These are phyloP conservation scores for Gelatoporia subvermispora DNA, from an alignment of 768 basidiomycete genomes.

Conservation along the genomic window DNA sequence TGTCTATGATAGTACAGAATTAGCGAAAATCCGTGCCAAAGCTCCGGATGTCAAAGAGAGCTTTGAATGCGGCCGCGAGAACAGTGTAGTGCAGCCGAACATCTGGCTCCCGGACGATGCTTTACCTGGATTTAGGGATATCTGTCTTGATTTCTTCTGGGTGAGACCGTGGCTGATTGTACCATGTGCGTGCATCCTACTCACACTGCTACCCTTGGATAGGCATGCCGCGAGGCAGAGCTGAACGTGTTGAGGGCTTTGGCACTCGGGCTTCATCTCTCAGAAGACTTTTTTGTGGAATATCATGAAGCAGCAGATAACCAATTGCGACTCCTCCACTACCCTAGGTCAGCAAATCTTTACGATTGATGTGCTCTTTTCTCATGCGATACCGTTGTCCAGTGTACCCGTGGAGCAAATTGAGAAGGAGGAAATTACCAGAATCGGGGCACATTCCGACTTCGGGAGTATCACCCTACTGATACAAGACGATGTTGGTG, in stretches of 20 bases:
- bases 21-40: slow-evolving; percentile 24
- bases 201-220: not conserved
- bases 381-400: not conserved
- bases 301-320: slow-evolving; percentile 43
- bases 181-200: not conserved
- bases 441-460: slow-evolving; percentile 51
- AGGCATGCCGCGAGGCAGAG: slow-evolving; percentile 40
- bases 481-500: slow-evolving; percentile 57
- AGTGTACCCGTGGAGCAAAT: slow-evolving; percentile 31
- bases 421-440: slow-evolving; percentile 31
- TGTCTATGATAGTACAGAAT: slow-evolving; percentile 28
- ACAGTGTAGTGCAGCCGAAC: slow-evolving; percentile 43
- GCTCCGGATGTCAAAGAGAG: slow-evolving; percentile 45
- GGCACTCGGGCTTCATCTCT: slow-evolving; percentile 41
- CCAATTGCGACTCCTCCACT: slow-evolving; percentile 54
- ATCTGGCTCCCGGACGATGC: slow-evolving; percentile 52
- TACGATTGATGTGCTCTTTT: not conserved
- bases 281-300: slow-evolving; percentile 38
- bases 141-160: slow-evolving; percentile 47
- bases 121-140: slow-evolving; percentile 49
- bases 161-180: slow-evolving; percentile 13
- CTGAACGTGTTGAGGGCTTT: slow-evolving; percentile 45
- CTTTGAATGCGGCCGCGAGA: slow-evolving; percentile 50
- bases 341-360: slow-evolving; percentile 31
- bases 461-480: slow-evolving; percentile 55